phyloP scores from a whole-genome alignment of 192 early-diverging fungal genomes.

The Linderina pennispora region DNA sequence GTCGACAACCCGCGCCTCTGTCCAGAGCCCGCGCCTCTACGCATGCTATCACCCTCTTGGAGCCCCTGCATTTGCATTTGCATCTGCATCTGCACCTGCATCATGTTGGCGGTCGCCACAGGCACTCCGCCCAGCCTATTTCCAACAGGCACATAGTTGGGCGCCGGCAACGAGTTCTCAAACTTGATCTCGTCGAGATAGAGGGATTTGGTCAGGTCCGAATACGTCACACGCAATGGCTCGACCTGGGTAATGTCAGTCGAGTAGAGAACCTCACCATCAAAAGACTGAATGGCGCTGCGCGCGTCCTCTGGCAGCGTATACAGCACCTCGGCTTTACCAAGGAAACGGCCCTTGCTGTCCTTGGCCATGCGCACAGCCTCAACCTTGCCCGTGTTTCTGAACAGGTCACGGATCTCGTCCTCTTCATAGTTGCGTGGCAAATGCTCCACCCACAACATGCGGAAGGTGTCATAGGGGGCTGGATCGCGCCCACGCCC shows the following conservation, averaged over 20 bases:
- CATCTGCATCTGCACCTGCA: slow-evolving; percentile 1
- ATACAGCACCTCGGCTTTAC: slow-evolving; percentile 35
- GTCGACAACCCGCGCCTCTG: not conserved
- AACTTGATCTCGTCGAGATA: slow-evolving; percentile 26
- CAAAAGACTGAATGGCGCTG: slow-evolving; percentile 41
- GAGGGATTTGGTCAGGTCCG: slow-evolving; percentile 5
- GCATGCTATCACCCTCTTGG: not conserved
- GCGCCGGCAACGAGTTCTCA: slow-evolving; percentile 20
- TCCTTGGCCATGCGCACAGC: slow-evolving; percentile 36
- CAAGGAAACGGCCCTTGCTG: slow-evolving; percentile 17
- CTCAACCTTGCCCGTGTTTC: slow-evolving; percentile 32
- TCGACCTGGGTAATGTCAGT: slow-evolving; percentile 8
- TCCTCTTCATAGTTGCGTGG: slow-evolving; percentile 26
- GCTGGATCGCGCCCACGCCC: slow-evolving; percentile 20
- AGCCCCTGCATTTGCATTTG: slow-evolving; percentile 3
- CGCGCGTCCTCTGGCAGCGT: slow-evolving; percentile 33
- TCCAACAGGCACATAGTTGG: slow-evolving; percentile 3
- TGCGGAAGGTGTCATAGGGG: slow-evolving; percentile 25
- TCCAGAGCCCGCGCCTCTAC: not conserved
- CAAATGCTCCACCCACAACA: slow-evolving; percentile 22
- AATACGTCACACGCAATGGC: slow-evolving; percentile 23
- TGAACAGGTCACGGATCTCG: slow-evolving; percentile 27
- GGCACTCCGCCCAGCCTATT: slow-evolving; percentile 10
- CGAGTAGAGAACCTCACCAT: slow-evolving; percentile 36
- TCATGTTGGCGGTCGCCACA: not conserved